Percentiles rank a stretch among this genome's conserved stretches.
These are phyloP conservation scores for Pseudogymnoascus sp. DNA, from an alignment of 2,329 filamentous ascomycete genomes.

Conservation along the genomic window DNA sequence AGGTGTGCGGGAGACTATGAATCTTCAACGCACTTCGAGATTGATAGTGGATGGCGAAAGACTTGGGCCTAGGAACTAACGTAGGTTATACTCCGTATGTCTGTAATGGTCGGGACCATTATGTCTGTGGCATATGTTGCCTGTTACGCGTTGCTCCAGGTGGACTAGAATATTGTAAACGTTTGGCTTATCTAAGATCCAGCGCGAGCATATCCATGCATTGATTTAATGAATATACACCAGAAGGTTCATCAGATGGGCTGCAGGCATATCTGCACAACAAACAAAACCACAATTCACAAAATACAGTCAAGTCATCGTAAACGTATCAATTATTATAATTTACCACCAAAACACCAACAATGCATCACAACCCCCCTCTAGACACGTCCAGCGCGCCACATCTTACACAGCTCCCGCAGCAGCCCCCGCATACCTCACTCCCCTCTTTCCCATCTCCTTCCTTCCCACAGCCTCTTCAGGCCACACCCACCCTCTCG, in stretches of 20 bases:
- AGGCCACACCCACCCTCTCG: slow-evolving; percentile 66
- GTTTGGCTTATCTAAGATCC: background rate
- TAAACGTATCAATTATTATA: slow-evolving; percentile 1
- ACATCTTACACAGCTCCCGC: background rate
- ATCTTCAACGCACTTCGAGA: background rate
- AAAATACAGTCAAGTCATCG: background rate
- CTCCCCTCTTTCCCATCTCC: slow-evolving; percentile 60
- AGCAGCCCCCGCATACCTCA: slow-evolving; percentile 37
- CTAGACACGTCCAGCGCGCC: background rate
- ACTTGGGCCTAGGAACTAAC: background rate
- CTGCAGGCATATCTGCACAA: background rate
- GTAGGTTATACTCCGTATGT: background rate
- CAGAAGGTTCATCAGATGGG: background rate
- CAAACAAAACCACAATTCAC: background rate
- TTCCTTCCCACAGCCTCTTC: slow-evolving; percentile 65
- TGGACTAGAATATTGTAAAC: background rate
- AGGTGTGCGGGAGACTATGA: background rate
- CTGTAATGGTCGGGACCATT: background rate
- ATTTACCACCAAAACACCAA: background rate
- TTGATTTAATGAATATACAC: background rate
- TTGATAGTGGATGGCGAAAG: background rate
- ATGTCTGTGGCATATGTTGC: background rate
- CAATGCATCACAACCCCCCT: background rate
- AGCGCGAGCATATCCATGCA: background rate
- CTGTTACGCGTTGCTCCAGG: background rate